Percentiles rank a stretch among this genome's conserved stretches.
These are phyloP conservation scores for Aulographum hederae DNA, from an alignment of 2,329 filamentous ascomycete genomes.

Conservation along the genomic window DNA sequence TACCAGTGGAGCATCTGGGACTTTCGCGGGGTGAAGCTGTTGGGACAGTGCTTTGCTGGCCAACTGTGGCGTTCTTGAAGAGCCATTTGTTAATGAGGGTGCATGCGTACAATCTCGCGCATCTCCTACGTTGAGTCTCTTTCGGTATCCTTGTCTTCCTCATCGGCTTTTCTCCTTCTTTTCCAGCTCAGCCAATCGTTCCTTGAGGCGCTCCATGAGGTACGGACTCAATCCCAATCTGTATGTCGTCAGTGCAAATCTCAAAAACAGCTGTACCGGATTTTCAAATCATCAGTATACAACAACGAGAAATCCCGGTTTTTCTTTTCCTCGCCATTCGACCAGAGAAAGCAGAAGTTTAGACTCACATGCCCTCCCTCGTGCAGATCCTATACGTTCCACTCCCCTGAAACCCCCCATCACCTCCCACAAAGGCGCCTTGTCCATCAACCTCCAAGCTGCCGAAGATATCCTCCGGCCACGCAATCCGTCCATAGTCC, in stretches of 20 bases:
- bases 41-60: too few species aligned
- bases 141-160: too few species aligned
- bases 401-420: conserved; percentile 40
- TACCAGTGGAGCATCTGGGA: too few species aligned
- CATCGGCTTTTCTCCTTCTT: neutral
- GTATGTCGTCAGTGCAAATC: conserved; percentile 2
- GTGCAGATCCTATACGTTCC: conserved; percentile 45
- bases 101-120: too few species aligned
- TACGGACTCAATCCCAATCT: conserved; percentile 30
- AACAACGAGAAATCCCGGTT: too few species aligned
- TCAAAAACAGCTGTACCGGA: too few species aligned
- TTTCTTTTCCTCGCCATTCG: too few species aligned
- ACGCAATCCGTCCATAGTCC: conserved; percentile 45
- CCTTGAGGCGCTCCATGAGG: conserved; percentile 29
- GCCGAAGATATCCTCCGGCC: conserved; percentile 48
- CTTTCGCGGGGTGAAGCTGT: too few species aligned
- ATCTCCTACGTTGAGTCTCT: too few species aligned
- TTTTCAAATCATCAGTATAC: too few species aligned
- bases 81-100: too few species aligned
- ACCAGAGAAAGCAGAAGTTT: neutral
- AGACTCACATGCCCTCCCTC: conserved; percentile 37
- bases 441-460: conserved; percentile 41
- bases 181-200: conserved; percentile 19
- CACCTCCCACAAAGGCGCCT: conserved; percentile 36
- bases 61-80: too few species aligned